Evolutionary conservation across 106 monocot genomes (phyloP), one percentile per base, ranked within the genome.

Genomic region (Apostasia ramifera): DNA sequence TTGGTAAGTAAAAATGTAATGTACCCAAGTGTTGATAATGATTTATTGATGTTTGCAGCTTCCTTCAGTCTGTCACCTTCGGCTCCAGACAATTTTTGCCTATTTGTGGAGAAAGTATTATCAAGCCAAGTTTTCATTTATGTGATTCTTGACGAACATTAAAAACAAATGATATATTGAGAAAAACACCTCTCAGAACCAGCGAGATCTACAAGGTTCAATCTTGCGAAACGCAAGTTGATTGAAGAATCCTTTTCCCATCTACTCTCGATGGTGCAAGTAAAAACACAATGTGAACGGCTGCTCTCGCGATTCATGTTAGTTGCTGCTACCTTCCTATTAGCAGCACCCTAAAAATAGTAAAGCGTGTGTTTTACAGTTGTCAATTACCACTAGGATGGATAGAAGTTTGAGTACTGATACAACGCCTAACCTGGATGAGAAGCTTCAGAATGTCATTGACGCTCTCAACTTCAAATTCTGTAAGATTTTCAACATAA

Each of bases 271-370:
- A 95, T 95, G 7, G 86, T 79, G 84, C 95, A 95, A 38, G 95
- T 95, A 77, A 95, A 86, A 11, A 95, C 95, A 71, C 91, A 86
- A 70, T 95, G 95, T 13, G 95, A 95, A 66, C 95, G 91, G 52
- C 95, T 95, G 76, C 95, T 91, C 70, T 91, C 95, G 55, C 81
- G 81, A 54, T 95, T 95, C 95, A 95, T 95, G 55, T 91, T 91
- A 67, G 95, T 95, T 64, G 91, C 83, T 52, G 95, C 91, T 52
- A 95, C 86, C 74, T 75, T 95, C 68, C 95, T 88, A 78, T 95
- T 95, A 71, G 91, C 80, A 69, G 88, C 74, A 66, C 95, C 95
- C 95, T 95, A 61, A 48, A 52, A 64, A 52, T 63, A 65, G 47
- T 67, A 41, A 14, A 40, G 59, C 37, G 59, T 38, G 7, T 71